These are phyloP conservation scores for Gigaspora rosea DNA, from an alignment of 192 early-diverging fungal species.

Conservation along the genomic window DNA sequence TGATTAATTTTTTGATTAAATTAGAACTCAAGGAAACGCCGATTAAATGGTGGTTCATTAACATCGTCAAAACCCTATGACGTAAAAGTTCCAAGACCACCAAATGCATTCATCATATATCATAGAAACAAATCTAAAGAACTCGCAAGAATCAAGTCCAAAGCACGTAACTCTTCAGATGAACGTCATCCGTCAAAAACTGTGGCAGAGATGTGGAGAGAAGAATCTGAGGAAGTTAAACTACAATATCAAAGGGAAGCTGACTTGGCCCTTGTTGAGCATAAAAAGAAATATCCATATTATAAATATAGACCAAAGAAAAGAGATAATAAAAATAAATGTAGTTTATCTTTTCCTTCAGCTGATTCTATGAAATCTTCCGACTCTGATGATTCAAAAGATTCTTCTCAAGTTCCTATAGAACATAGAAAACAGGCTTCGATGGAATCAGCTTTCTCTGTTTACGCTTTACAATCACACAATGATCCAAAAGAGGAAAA, in stretches of 20 bases:
- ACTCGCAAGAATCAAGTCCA: conserved; percentile 19
- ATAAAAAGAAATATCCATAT: conserved; percentile 30
- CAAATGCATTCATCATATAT: conserved; percentile 33
- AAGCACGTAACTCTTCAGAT: not conserved
- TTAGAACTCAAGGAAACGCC: conserved; percentile 24
- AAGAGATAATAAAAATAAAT: conserved; percentile 23
- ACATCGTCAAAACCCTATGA: conserved; percentile 27
- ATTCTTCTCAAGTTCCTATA: conserved; percentile 24
- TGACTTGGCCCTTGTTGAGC: conserved; percentile 26
- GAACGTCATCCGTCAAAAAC: conserved; percentile 31
- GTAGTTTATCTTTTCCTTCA: not conserved
- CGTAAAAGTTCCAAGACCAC: conserved; percentile 28
- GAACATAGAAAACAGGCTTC: conserved; percentile 30
- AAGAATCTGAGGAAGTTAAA: conserved; percentile 28
- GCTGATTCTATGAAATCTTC: not conserved
- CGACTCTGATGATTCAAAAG: not conserved
- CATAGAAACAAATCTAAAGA: conserved; percentile 31
- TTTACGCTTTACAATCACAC: conserved; percentile 11
- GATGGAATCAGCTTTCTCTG: conserved; percentile 31
- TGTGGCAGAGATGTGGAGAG: conserved; percentile 33
- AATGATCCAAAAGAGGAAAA: not conserved
- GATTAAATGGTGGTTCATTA: not conserved
- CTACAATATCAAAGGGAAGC: conserved; percentile 31
- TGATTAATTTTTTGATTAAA: not conserved
- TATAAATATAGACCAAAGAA: conserved; percentile 34